Evolutionary conservation across 768 basidiomycete species (phyloP), one percentile per base, ranked within the genome.

Genomic region (Asterophora lycoperdoides): DNA sequence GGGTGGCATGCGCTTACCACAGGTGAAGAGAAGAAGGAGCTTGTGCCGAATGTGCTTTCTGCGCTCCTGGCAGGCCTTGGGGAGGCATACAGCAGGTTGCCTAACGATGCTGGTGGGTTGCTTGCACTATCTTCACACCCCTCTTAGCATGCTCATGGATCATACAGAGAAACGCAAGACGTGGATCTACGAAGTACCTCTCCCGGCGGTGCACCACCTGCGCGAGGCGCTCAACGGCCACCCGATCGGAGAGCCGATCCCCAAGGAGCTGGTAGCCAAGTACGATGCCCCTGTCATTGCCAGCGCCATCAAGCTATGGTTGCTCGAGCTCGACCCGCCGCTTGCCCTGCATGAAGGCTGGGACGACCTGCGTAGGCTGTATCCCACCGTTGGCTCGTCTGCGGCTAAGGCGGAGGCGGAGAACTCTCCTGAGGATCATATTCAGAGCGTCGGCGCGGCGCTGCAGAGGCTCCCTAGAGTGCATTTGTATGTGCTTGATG

Each of bases 161-260:
- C 44, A 10, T 33, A 6, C 61, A 84, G 93, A 94, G 64, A 86
- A 81, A 62, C 83, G 94, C 50, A 92, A 86, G 70, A 72, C 85
- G 3, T 97, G 94, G 94, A 89, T 97, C 46, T 98, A 96, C 66
- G 92, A 97, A 58, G 88, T 90, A 3, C 93, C 93, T 1, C 76
- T 98, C 5, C 73, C 81, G 1, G 80, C 82, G 19, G 78, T 88
- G 13, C 94, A 98, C 58, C 86, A 86, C 50, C 81, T 97, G 26
- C 84, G 94, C 48, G 89, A 93, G 66, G 75, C 76, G 5, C 72
- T 97, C 45, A 95, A 96, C 62, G 80, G 76, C 8, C 67, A 88
- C n/a, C 83, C 79, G 6, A 63, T 75, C 43, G 76, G 73, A 20
- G 72, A 75, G 46, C 64, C 84, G 17, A 79, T 88, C 54, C 69